Evolutionary conservation across 495 filamentous ascomycete species (phyloP), one percentile per base, ranked within the genome.

Genomic region (Cetradonia linearis): DNA sequence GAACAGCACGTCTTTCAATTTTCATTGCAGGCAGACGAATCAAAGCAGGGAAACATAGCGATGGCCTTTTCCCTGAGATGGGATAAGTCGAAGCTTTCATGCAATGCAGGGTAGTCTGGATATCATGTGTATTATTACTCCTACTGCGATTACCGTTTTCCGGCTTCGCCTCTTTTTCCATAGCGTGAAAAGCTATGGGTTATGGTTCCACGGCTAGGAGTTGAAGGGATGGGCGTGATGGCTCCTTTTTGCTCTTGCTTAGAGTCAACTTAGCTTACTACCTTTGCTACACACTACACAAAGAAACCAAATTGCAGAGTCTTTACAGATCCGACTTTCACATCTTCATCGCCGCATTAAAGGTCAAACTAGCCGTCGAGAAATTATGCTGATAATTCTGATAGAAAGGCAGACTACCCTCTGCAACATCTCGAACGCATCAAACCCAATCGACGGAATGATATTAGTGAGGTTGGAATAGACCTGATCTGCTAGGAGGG

Each of bases 51-150:
- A 46, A 46, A 46, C 42, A 46, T 46, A 46, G 42, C 20, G 42
- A 25, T 25, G 42, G 20, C 20, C 20, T 46, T 23, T 46, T 46
- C 42, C 0, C 10, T 46, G 42, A 20, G 9, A 46, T 3, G 42
- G 20, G 42, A 36, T 10, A 38, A 44, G 25, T 25, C 37, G 20
- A 33, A 23, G 28, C 27, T 25, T 28, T 20, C 46, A 20, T 30
- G 40, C 20, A 48, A 25, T 20, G 25, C 25, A 46, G 25, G 25
- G 25, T 16, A 47, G 58, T 38, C 58, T 60, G 58, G 58, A 60
- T 60, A 60, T 53, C 16, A 27, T 52, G 28, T 60, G 58, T 60
- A 60, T 34, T 23, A 58, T 13, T 48, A 58, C n/a, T 36, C 13
- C 25, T 46, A 9, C 7, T 11, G 42, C n/a, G 20, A 2, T 46